Percentiles rank a stretch among this genome's conserved stretches.
Evolutionary conservation across 2,329 filamentous ascomycete genomes (phyloP).

Genomic region (Trichophyton equinum): DNA sequence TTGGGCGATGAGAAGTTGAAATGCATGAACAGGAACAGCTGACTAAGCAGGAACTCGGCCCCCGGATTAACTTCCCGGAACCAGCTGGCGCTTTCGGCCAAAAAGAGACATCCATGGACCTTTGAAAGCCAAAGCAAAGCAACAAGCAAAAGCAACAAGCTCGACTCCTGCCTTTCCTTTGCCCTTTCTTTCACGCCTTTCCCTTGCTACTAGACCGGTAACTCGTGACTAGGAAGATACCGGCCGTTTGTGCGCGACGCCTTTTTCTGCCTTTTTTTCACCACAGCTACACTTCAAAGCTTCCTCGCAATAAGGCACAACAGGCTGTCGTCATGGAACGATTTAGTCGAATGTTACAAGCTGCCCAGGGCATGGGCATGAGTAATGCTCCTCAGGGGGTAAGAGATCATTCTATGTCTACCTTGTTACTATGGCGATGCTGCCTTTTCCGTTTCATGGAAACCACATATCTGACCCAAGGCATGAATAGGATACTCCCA

Average conservation of each 20-base stretch:
- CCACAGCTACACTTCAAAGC: neutral
- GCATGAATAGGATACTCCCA: conserved; percentile 60
- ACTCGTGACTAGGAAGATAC: neutral
- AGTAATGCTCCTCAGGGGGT: conserved; percentile 27
- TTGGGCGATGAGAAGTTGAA: neutral
- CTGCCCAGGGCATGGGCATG: conserved; percentile 50
- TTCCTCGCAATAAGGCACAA: neutral
- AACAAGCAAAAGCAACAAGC: neutral
- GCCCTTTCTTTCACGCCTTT: neutral
- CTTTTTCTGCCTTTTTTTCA: neutral
- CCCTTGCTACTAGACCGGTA: neutral
- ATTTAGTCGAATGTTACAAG: conserved; percentile 75
- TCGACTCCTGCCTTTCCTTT: neutral
- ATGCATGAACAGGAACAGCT: neutral
- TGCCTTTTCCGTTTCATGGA: neutral
- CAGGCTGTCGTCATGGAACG: conserved; percentile 58
- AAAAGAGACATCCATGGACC: no score
- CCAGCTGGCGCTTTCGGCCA: no score
- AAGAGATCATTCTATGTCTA: conserved; percentile 16
- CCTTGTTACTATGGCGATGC: neutral
- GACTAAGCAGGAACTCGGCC: neutral
- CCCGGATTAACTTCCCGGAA: neutral
- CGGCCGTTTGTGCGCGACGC: neutral
- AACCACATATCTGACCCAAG: neutral
- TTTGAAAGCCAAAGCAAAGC: neutral